phyloP scores from a whole-genome alignment of 1,284 basidiomycete species.

The Ceratorhiza oryzae-sativae region DNA sequence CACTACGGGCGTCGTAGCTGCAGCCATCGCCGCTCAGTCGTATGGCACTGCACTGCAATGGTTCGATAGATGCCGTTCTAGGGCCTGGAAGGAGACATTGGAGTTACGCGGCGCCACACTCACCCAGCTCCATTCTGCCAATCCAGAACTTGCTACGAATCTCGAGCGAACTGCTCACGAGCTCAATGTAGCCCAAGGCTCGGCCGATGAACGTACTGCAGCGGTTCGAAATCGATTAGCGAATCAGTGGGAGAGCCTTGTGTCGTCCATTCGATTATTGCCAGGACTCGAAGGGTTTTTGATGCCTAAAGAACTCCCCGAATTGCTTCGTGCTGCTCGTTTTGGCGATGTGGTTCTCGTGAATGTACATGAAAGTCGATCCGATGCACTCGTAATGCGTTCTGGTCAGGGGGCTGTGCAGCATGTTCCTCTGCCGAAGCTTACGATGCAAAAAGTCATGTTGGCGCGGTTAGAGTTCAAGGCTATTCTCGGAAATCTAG shows the following conservation, averaged over 20 bases:
- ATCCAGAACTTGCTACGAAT: neutral
- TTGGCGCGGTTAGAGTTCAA: neutral
- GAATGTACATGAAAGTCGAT: conserved; percentile 22
- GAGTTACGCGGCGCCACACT: conserved; percentile 49
- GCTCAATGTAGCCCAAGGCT: neutral
- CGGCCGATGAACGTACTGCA: neutral
- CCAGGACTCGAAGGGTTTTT: conserved; percentile 16
- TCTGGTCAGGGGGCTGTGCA: neutral
- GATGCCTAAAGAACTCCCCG: neutral
- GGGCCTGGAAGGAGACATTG: conserved; percentile 50
- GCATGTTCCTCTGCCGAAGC: neutral
- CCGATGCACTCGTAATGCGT: conserved; percentile 22
- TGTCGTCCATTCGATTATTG: neutral
- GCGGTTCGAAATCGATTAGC: neutral
- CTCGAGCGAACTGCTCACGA: conserved; percentile 32
- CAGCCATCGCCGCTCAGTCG: conserved; percentile 2
- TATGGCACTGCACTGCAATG: conserved; percentile 45
- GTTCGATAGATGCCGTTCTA: conserved; percentile 47
- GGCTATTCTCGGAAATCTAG: neutral
- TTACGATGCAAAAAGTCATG: neutral
- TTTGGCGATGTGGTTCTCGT: neutral
- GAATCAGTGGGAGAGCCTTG: neutral
- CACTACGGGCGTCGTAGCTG: conserved; percentile 2
- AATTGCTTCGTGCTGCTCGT: neutral
- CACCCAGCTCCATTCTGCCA: conserved; percentile 44